These are phyloP conservation scores for Boletus insuetus DNA, from an alignment of 768 basidiomycete species.

Conservation along the genomic window DNA sequence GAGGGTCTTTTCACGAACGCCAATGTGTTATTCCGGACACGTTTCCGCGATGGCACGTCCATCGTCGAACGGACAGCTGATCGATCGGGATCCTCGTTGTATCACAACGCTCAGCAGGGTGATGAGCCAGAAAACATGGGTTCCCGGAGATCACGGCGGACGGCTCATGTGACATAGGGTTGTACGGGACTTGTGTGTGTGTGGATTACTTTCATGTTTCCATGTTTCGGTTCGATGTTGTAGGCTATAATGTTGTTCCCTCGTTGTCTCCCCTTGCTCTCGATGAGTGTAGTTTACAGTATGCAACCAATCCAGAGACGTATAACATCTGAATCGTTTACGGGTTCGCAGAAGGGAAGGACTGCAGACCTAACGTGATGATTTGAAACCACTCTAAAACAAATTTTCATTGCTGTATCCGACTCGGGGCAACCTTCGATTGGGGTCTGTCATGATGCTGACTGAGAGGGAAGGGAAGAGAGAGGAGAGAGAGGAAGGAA, in stretches of 20 bases:
- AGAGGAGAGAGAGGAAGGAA: no score
- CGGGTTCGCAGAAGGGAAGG: no score
- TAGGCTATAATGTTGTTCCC: constrained; percentile 7
- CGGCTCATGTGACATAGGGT: not conserved
- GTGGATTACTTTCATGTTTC: not conserved
- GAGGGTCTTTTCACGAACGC: constrained; percentile 98
- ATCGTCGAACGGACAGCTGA: constrained; percentile 81
- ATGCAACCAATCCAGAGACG: no score
- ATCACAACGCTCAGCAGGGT: constrained; percentile 21
- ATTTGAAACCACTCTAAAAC: no score
- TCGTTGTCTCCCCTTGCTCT: no score
- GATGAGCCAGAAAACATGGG: constrained; percentile 9
- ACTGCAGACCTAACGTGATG: no score
- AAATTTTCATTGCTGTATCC: no score
- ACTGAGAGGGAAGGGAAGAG: no score
- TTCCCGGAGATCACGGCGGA: constrained; percentile 21
- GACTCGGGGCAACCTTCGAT: no score
- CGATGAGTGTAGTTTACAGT: no score
- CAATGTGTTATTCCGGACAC: constrained; percentile 90
- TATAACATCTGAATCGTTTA: no score
- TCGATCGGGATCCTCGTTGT: constrained; percentile 51
- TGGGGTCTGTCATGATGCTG: no score
- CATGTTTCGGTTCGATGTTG: constrained; percentile 3
- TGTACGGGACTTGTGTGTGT: not conserved
- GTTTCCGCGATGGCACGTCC: constrained; percentile 92